A percentile compares a stretch with the other conserved stretches of the same genome.
phyloP scores from a whole-genome alignment of 176 grass and related monocot species.

The Thinopyrum elongatum region DNA sequence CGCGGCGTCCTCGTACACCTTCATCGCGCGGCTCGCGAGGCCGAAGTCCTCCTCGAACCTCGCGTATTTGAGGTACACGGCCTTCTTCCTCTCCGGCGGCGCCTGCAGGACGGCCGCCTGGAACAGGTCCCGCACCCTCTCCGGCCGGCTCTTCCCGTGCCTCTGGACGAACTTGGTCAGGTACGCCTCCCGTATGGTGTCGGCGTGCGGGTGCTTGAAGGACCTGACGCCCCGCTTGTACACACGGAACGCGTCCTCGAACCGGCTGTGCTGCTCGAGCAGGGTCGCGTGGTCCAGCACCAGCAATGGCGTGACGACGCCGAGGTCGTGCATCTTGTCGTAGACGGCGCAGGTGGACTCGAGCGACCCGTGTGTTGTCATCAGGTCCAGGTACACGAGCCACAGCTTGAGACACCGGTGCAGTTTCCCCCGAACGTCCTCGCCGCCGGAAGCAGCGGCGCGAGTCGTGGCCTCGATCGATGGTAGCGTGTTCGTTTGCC shows the following conservation, averaged over 20 bases:
- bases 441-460: slow-evolving; percentile 38
- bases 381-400: slow-evolving; percentile 72
- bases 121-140: slow-evolving; percentile 68
- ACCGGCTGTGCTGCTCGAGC: slow-evolving; percentile 42
- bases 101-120: slow-evolving; percentile 52
- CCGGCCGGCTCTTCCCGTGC: slow-evolving; percentile 49
- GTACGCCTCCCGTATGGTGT: slow-evolving; percentile 70
- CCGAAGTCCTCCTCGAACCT: slow-evolving; percentile 75
- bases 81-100: slow-evolving; percentile 46
- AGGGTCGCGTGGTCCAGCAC: slow-evolving; percentile 66
- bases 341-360: slow-evolving; percentile 60
- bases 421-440: slow-evolving; percentile 46
- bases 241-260: slow-evolving; percentile 81
- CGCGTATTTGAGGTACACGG: slow-evolving; percentile 57
- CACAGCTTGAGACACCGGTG: slow-evolving; percentile 62
- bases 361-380: slow-evolving; percentile 47
- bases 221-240: slow-evolving; percentile 62
- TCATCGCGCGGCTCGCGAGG: slow-evolving; percentile 59
- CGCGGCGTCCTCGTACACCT: slow-evolving; percentile 61
- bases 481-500: slow-evolving; percentile 56
- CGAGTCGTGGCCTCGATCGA: slow-evolving; percentile 41
- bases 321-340: slow-evolving; percentile 61
- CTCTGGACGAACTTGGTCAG: slow-evolving; percentile 55
- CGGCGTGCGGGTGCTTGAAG: slow-evolving; percentile 69
- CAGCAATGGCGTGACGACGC: slow-evolving; percentile 56